phyloP scores from a whole-genome alignment of 805 yeast species.

The Starmerella roubikii region DNA sequence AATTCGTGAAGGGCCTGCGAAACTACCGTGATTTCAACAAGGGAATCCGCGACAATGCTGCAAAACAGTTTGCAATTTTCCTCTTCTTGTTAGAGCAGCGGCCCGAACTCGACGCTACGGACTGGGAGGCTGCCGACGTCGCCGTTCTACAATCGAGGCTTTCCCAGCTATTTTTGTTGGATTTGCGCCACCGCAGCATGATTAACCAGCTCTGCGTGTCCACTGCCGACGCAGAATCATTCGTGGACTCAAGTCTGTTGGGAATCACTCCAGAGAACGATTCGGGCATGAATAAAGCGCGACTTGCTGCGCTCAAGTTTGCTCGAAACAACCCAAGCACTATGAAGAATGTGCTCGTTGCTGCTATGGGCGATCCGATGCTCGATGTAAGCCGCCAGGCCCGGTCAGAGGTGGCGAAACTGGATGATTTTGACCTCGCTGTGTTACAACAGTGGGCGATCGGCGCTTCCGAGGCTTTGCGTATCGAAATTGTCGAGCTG shows the following conservation, averaged over 20 bases:
- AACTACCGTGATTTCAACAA: background rate
- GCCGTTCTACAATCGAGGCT: slow-evolving; percentile 35
- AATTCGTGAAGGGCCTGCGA: slow-evolving; percentile 8
- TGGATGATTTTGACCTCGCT: slow-evolving; percentile 33
- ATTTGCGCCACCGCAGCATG: slow-evolving; percentile 27
- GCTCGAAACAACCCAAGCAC: slow-evolving; percentile 21
- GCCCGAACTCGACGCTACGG: background rate
- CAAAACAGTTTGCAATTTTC: slow-evolving; percentile 14
- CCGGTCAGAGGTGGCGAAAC: slow-evolving; percentile 34
- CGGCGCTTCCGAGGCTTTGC: slow-evolving; percentile 38
- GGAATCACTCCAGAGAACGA: slow-evolving; percentile 31
- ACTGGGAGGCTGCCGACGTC: slow-evolving; percentile 4
- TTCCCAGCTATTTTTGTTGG: slow-evolving; percentile 43
- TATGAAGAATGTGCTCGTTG: slow-evolving; percentile 33
- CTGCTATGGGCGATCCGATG: slow-evolving; percentile 50
- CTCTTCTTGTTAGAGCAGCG: slow-evolving; percentile 3
- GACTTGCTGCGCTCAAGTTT: slow-evolving; percentile 33
- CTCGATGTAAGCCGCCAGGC: slow-evolving; percentile 41
- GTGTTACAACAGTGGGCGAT: slow-evolving; percentile 35
- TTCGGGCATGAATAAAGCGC: slow-evolving; percentile 34
- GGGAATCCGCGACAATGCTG: slow-evolving; percentile 2
- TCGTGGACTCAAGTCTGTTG: slow-evolving; percentile 33
- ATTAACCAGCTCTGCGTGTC: slow-evolving; percentile 50
- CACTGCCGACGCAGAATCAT: slow-evolving; percentile 41
- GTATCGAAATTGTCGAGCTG: slow-evolving; percentile 22